These are phyloP conservation scores for Westerdykella ornata DNA, from an alignment of 2,329 filamentous ascomycete species.

Conservation along the genomic window DNA sequence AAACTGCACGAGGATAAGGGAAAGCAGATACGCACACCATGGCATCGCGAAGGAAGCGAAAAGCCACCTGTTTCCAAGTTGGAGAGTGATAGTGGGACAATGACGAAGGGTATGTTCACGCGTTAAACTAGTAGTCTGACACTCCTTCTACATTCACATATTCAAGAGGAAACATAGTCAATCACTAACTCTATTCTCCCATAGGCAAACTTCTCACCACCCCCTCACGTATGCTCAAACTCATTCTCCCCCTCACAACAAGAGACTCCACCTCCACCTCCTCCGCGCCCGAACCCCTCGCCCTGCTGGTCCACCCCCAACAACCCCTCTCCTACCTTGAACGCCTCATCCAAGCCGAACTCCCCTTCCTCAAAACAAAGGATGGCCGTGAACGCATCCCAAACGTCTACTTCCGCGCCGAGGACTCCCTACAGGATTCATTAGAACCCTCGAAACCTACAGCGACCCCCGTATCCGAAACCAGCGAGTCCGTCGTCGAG, in stretches of 20 bases:
- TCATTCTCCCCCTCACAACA: constrained; percentile 68
- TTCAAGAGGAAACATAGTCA: background rate
- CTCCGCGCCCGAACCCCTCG: constrained; percentile 74
- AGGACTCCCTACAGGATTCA: constrained; percentile 58
- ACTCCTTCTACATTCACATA: background rate
- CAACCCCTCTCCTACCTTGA: constrained; percentile 89
- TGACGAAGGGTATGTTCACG: constrained; percentile 54
- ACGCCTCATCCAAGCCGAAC: constrained; percentile 78
- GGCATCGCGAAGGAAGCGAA: constrained; percentile 58
- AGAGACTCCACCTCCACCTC: constrained; percentile 53
- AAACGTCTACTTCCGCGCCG: constrained; percentile 69
- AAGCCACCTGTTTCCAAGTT: constrained; percentile 48
- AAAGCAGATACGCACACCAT: constrained; percentile 56
- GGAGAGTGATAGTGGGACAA: constrained; percentile 48
- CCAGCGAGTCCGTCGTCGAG: constrained; percentile 21
- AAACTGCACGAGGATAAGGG: constrained; percentile 45
- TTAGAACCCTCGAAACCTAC: constrained; percentile 23
- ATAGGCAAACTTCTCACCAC: constrained; percentile 72
- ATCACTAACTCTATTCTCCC: background rate
- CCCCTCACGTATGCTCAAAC: constrained; percentile 70
- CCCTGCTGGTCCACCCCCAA: constrained; percentile 78
- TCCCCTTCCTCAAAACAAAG: constrained; percentile 59
- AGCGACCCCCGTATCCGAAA: constrained; percentile 22
- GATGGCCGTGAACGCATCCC: constrained; percentile 64
- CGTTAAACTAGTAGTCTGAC: constrained; percentile 2